A percentile compares a stretch with the other conserved stretches of the same genome.
phyloP scores from a whole-genome alignment of 208 protist genomes.

The Balamuthia mandrillaris region DNA sequence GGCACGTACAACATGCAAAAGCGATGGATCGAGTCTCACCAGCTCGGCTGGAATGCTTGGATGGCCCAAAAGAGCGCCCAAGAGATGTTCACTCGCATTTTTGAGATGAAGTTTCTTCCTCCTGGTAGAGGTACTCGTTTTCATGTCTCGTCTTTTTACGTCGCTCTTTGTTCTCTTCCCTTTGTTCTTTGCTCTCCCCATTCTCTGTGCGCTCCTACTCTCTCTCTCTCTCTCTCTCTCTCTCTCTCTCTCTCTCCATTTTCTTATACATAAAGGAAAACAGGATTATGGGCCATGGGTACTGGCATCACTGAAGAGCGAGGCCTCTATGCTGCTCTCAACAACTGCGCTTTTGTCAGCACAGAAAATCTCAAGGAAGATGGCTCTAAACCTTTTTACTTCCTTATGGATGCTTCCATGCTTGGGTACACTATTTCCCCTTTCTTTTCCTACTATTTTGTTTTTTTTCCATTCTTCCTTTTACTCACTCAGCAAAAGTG shows the following conservation, averaged over 20 bases:
- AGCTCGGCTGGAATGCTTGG: constrained; percentile 48
- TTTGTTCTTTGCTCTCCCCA: neutral
- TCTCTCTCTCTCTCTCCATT: no score
- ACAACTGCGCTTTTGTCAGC: constrained; percentile 75
- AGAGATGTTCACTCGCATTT: constrained; percentile 77
- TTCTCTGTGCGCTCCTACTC: neutral
- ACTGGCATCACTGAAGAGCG: constrained; percentile 68
- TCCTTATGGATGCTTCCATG: constrained; percentile 80
- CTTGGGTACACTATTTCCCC: constrained; percentile 58
- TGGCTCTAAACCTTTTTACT: constrained; percentile 69
- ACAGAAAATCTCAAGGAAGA: constrained; percentile 43
- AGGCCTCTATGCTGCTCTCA: constrained; percentile 73
- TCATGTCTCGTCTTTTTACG: neutral
- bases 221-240: neutral
- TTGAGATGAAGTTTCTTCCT: constrained; percentile 80
- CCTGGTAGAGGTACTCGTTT: constrained; percentile 47
- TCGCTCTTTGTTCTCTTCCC: neutral
- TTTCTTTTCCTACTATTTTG: neutral
- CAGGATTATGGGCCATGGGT: constrained; percentile 81
- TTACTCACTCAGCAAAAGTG: no score
- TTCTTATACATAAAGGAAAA: no score
- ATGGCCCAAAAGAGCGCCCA: constrained; percentile 53
- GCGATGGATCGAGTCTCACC: constrained; percentile 59
- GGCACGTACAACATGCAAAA: constrained; percentile 78
- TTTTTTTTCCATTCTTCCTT: neutral